Base-by-base conservation (phyloP, 306 rosid genomes). In the Trifolium repens region DNA sequence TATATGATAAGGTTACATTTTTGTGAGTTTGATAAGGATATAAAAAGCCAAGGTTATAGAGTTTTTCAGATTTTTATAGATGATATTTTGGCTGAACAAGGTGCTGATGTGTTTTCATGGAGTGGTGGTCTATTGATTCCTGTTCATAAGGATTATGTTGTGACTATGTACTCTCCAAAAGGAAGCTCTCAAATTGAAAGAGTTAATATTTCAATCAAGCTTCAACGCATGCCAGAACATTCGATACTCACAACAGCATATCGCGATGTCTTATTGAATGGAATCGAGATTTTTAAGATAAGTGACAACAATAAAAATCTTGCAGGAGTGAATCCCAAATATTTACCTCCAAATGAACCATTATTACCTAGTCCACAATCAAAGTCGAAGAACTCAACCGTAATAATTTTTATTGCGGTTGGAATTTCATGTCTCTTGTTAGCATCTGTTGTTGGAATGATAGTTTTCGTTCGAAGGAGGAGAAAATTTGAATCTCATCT, bases 241-340 rank as follows among this genome's bases (percentile, higher is more conserved):
- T 7, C 10, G 9, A 58, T 37, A 0, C 0, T 0, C 16, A 42
- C 65, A 37, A 37, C 40, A 37, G 7, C 0, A 0, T 35, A 40
- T 55, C 34, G 2, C 2, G 77, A 78, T 50, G 69, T 75, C 5
- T 0, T 60, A 0, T 50, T 82, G 46, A 82, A 82, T 12, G 85
- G 85, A 8, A 24, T 82, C 0, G 85, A 82, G 37, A 53, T 82
- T 57, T 82, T 82, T 40, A 82, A 82, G 44, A 22, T 82, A 27
- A 82, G 70, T 6, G 77, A 73, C n/a, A 3, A 1, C 0, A 53
- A 3, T 3, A 2, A 43, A 1, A 81, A 64, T 46, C 84, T 75
- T 16, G 84, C 78, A 0, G 84, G 78, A 6, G 12, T 67, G 3
- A 81, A 76, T 32, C 81, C 78, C 0, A 61, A 24, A 9, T 4